Conservation (phyloP, 1,139 yeast genomes). For the Nematodospora anomalae region DNA sequence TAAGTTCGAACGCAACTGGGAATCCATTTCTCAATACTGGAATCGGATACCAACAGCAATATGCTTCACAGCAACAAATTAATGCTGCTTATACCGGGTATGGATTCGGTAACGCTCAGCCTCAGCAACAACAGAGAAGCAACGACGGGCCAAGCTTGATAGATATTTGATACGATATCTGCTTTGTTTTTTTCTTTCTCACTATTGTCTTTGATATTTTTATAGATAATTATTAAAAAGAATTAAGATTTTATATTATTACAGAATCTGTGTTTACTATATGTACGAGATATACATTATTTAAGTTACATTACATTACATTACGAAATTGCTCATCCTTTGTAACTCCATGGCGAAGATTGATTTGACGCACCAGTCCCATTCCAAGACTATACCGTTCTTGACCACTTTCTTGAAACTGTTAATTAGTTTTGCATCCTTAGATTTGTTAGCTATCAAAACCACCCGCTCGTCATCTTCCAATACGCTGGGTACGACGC, state of each 20-base stretch:
- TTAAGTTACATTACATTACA: constrained; percentile 14
- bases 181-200: not conserved
- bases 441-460: constrained; percentile 39
- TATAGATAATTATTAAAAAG: too few species aligned
- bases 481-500: constrained; percentile 10
- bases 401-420: constrained; percentile 29
- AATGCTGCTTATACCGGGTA: constrained; percentile 73
- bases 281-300: constrained; percentile 1
- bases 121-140: constrained; percentile 33
- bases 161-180: constrained; percentile 32
- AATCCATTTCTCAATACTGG: constrained; percentile 80
- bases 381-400: constrained; percentile 47
- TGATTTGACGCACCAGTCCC: constrained; percentile 69
- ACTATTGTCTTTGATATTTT: too few species aligned
- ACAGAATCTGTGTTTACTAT: constrained; percentile 3
- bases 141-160: constrained; percentile 50
- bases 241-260: not conserved
- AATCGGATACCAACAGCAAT: constrained; percentile 66
- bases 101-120: constrained; percentile 79
- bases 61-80: constrained; percentile 16
- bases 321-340: constrained; percentile 23
- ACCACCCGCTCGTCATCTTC: constrained; percentile 22
- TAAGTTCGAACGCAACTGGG: constrained; percentile 48
- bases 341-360: constrained; percentile 50
- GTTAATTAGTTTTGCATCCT: constrained; percentile 46